Evolutionary conservation across 495 filamentous ascomycete species (phyloP).

Genomic region (Neurospora africana): DNA sequence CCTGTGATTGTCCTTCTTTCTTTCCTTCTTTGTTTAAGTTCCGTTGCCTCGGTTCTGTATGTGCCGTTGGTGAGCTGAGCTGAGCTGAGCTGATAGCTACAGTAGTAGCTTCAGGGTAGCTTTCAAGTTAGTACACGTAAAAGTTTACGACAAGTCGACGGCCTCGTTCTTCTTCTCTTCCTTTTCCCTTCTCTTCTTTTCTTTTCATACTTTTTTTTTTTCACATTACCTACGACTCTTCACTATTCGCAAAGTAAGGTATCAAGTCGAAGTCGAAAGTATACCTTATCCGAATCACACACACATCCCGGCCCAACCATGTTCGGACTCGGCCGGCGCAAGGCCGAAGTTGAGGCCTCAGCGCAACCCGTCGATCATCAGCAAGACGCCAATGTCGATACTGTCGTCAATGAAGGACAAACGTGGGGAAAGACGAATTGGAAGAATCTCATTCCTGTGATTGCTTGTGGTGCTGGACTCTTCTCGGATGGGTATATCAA

Average conservation of each 20-base stretch:
- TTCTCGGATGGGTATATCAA: constrained; percentile 91
- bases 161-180: background rate
- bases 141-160: background rate
- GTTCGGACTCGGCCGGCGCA: background rate
- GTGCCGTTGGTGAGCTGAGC: background rate
- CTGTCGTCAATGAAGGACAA: background rate
- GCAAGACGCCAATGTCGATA: background rate
- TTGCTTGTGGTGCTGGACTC: constrained; percentile 80
- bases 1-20: background rate
- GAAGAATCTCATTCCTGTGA: constrained; percentile 33
- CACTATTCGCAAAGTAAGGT: background rate
- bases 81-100: background rate
- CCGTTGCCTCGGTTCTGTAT: background rate
- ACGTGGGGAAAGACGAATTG: background rate
- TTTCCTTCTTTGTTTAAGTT: background rate
- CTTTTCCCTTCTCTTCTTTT: background rate
- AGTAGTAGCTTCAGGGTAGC: background rate
- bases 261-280: background rate
- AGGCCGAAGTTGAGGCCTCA: background rate
- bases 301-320: background rate
- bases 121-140: background rate
- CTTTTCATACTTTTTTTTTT: background rate
- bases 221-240: background rate
- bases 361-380: background rate
- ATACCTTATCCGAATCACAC: background rate